Conservation (phyloP, 805 yeast species). For the Kuraishia hungarica region DNA sequence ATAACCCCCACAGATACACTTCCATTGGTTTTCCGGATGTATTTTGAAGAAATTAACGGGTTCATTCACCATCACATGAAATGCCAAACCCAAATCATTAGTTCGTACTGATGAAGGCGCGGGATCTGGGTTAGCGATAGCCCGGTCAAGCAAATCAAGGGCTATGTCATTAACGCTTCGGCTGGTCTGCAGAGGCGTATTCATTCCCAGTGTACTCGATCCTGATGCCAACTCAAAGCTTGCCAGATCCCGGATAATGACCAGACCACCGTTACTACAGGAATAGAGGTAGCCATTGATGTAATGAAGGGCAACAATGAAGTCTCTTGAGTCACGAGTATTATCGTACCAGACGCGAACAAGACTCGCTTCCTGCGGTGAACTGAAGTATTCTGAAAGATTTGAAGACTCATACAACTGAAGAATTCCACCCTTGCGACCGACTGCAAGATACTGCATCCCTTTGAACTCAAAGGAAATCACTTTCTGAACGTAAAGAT, state of each 20-base stretch:
- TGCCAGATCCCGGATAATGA: slow-evolving; percentile 12
- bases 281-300: slow-evolving; percentile 10
- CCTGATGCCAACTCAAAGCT: slow-evolving; percentile 6
- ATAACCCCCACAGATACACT: slow-evolving; percentile 8
- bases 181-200: neutral
- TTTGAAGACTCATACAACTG: slow-evolving; percentile 8
- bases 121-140: neutral
- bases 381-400: neutral
- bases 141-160: neutral
- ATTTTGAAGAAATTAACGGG: slow-evolving; percentile 7
- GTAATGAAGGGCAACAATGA: slow-evolving; percentile 11
- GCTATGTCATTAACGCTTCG: neutral
- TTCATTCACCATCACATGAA: slow-evolving; percentile 3
- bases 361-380: slow-evolving; percentile 3
- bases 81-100: neutral
- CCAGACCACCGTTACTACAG: slow-evolving; percentile 17
- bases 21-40: slow-evolving; percentile 6
- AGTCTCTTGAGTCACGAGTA: slow-evolving; percentile 12
- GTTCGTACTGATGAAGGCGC: neutral
- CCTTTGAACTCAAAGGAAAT: neutral
- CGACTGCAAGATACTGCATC: neutral
- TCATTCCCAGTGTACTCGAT: neutral
- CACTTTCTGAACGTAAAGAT: slow-evolving; percentile 1
- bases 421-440: slow-evolving; percentile 8
- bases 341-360: slow-evolving; percentile 9